Base-by-base conservation (phyloP, 345 rosid species). In the Eucalyptus pumila region DNA sequence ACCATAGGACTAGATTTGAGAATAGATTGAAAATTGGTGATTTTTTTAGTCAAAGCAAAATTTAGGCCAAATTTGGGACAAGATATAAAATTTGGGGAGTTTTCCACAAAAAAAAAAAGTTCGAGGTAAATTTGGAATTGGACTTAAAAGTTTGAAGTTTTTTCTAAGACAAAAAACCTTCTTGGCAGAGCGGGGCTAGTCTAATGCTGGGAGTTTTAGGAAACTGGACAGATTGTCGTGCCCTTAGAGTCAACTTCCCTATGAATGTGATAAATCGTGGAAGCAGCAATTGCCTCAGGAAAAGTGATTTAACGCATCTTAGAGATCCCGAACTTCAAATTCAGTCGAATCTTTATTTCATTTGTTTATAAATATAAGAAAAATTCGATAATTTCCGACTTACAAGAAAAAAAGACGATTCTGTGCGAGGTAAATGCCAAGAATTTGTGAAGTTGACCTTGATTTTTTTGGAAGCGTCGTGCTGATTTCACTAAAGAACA, bases 31-130 rank as follows among this genome's bases (percentile, higher is more conserved):
- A 62, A 62, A 6, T 62, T 62, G 32, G 5, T 27, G 32, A 27
- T 30, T 62, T 62, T 12, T 62, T 60, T 12, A 12, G 15, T 1
- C 69, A 27, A 60, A 1, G 7, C 0, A 60, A 62, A 27, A 27
- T 62, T 62, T 5, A 30, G 69, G 32, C 0, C 3, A 62, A 27
- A 62, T 12, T 62, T 60, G 69, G 12, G n/a, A 60, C 16, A 0
- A n/a, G 9, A 14, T 0, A 0, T 65, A 65, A 14, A n/a, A 0
- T 65, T 65, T n/a, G 37, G 37, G 3, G 14, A 0, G n/a, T 58
- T 58, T 2, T 11, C 14, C 14, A 4, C 4, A 23, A 23, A 13
- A 27, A 6, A 27, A 6, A 2, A 60, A 26, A 13, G 5, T 30
- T 52, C 1, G 0, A 52, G 2, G 58, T 52, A 52, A 52, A 52